phyloP scores from a whole-genome alignment of 805 yeast genomes.

The Yarrowia sp. region DNA sequence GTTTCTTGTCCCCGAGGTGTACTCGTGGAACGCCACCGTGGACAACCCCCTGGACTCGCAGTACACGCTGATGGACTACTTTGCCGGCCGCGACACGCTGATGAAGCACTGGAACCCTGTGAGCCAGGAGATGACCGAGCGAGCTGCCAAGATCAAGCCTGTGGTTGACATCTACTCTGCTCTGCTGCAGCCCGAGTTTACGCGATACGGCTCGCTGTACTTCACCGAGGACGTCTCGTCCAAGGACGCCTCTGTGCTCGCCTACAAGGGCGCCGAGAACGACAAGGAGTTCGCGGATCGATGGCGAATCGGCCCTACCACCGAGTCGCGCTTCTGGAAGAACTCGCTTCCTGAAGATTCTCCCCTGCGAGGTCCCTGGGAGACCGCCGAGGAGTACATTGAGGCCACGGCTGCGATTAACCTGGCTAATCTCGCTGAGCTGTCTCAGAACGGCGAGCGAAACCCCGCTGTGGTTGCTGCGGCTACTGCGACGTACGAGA shows the following conservation, averaged over 20 bases:
- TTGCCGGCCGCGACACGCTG: constrained; percentile 69
- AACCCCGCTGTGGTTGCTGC: constrained; percentile 40
- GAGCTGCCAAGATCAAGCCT: constrained; percentile 61
- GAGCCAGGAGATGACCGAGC: constrained; percentile 51
- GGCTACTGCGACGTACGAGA: constrained; percentile 60
- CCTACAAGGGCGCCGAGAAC: constrained; percentile 61
- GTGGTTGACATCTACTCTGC: constrained; percentile 63
- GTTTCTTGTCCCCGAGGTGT: constrained; percentile 61
- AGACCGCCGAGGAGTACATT: constrained; percentile 61
- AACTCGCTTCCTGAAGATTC: constrained; percentile 53
- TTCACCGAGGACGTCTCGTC: constrained; percentile 66
- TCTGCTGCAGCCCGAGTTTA: constrained; percentile 58
- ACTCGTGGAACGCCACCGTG: constrained; percentile 62
- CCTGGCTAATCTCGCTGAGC: constrained; percentile 54
- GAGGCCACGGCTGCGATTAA: constrained; percentile 64
- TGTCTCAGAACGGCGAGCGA: constrained; percentile 54
- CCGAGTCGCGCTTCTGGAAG: constrained; percentile 75
- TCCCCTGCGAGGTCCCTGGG: constrained; percentile 75
- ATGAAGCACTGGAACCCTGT: constrained; percentile 93
- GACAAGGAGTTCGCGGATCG: constrained; percentile 54
- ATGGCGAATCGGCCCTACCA: constrained; percentile 90
- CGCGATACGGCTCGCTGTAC: constrained; percentile 76
- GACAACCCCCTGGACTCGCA: constrained; percentile 69
- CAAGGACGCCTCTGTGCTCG: constrained; percentile 42
- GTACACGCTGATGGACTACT: constrained; percentile 74